Conservation (phyloP, 495 filamentous ascomycete genomes). For the Bathelium albidoporum region DNA sequence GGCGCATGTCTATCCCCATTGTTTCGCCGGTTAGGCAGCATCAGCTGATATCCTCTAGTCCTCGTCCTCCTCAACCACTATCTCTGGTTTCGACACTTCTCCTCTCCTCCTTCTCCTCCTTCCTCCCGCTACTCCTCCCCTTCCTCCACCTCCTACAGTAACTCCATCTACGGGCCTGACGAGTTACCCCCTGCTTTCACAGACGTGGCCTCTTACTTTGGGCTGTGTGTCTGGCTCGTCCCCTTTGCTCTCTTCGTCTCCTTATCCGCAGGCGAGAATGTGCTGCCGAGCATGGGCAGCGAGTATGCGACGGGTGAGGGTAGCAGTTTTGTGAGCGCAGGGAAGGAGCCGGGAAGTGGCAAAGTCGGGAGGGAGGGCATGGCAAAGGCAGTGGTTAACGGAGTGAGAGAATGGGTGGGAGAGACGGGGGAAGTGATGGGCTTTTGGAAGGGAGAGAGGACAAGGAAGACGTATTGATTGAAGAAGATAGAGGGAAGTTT, state of each 20-base stretch:
- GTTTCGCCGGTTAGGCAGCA: background rate
- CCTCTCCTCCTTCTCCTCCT: slow-evolving; percentile 30
- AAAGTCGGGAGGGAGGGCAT: slow-evolving; percentile 46
- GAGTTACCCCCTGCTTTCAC: slow-evolving; percentile 65
- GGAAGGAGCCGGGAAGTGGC: slow-evolving; percentile 31
- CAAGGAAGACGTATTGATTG: slow-evolving; percentile 7
- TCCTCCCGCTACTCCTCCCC: slow-evolving; percentile 35
- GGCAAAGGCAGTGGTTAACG: slow-evolving; percentile 81
- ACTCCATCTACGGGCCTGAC: slow-evolving; percentile 14
- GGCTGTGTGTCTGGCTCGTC: slow-evolving; percentile 91
- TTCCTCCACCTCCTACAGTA: slow-evolving; percentile 4
- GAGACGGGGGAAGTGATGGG: slow-evolving; percentile 66
- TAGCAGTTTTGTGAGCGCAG: slow-evolving; percentile 31
- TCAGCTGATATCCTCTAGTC: slow-evolving; percentile 30
- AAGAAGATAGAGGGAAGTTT: background rate
- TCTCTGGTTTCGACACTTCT: slow-evolving; percentile 94
- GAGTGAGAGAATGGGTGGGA: slow-evolving; percentile 58
- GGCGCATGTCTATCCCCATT: background rate
- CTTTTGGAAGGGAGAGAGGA: slow-evolving; percentile 48
- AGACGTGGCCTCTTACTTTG: slow-evolving; percentile 92
- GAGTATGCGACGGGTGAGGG: slow-evolving; percentile 53
- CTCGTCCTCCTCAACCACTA: slow-evolving; percentile 90
- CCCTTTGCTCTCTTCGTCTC: slow-evolving; percentile 93
- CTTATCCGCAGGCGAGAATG: slow-evolving; percentile 85
- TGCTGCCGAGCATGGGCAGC: slow-evolving; percentile 75